phyloP scores from a whole-genome alignment of 495 filamentous ascomycete genomes.

The Penicillium longicatenatum region DNA sequence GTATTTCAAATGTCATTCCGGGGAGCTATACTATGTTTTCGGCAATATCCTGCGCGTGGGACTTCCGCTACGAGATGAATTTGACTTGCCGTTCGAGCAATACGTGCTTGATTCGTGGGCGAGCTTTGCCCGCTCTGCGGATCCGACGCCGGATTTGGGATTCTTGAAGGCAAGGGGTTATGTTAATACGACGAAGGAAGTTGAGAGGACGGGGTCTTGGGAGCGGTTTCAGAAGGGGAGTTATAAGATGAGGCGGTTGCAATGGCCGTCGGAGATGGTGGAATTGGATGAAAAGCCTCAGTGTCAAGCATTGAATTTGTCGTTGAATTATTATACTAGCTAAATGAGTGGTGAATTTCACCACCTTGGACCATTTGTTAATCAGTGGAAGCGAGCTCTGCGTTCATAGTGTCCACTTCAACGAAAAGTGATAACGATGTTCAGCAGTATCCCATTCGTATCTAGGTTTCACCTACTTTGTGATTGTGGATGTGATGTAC shows the following conservation, averaged over 20 bases:
- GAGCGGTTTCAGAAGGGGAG: conserved; percentile 6
- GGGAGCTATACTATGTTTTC: conserved; percentile 30
- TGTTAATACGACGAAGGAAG: conserved; percentile 17
- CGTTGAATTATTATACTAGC: conserved; percentile 13
- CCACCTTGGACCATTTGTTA: no score
- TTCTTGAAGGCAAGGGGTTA: conserved; percentile 24
- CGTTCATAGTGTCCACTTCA: no score
- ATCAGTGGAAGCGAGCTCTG: no score
- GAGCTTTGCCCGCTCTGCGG: conserved; percentile 23
- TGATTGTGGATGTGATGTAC: no score
- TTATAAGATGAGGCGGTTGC: conserved; percentile 17
- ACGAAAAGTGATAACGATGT: no score
- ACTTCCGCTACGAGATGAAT: conserved; percentile 24
- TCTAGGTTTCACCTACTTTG: no score
- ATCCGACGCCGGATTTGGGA: conserved; percentile 20
- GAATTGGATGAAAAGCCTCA: conserved; percentile 20
- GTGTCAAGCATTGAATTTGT: conserved; percentile 16
- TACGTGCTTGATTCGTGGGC: conserved; percentile 32
- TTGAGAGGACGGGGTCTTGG: conserved; percentile 19
- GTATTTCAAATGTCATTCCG: conserved; percentile 35
- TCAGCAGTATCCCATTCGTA: no score
- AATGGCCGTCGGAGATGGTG: conserved; percentile 20
- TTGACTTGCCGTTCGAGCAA: conserved; percentile 28
- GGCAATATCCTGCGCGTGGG: conserved; percentile 22
- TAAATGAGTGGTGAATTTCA: neutral